Evolutionary conservation across 1,139 yeast genomes (phyloP).

Genomic region (Maudiozyma humilis): DNA sequence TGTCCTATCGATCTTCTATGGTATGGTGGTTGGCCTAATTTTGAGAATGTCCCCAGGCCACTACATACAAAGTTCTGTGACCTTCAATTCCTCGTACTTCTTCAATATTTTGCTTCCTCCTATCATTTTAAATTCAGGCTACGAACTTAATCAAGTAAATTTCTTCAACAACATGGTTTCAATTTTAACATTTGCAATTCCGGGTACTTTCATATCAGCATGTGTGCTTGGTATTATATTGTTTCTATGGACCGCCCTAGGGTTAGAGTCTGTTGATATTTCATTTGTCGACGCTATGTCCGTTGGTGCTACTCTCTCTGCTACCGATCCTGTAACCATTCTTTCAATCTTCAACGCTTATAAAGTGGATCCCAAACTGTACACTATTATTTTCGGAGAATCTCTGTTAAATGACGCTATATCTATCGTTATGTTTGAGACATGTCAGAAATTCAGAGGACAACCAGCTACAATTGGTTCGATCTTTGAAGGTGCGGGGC

Average conservation of each 20-base stretch:
- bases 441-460: slow-evolving; percentile 94
- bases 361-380: slow-evolving; percentile 93
- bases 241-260: slow-evolving; percentile 84
- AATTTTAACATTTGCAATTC: slow-evolving; percentile 89
- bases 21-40: slow-evolving; percentile 89
- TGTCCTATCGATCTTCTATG: slow-evolving; percentile 88
- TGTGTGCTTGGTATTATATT: slow-evolving; percentile 78
- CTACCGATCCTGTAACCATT: slow-evolving; percentile 97
- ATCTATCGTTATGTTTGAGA: slow-evolving; percentile 97
- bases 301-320: slow-evolving; percentile 94
- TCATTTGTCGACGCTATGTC: slow-evolving; percentile 95
- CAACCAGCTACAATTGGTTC: slow-evolving; percentile 67
- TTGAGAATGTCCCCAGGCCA: slow-evolving; percentile 92
- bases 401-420: slow-evolving; percentile 93
- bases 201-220: slow-evolving; percentile 91
- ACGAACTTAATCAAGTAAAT: slow-evolving; percentile 90
- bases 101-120: slow-evolving; percentile 94
- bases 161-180: slow-evolving; percentile 90
- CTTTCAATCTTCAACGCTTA: slow-evolving; percentile 93
- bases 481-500: slow-evolving; percentile 86
- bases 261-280: slow-evolving; percentile 77
- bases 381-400: slow-evolving; percentile 95
- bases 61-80: slow-evolving; percentile 92
- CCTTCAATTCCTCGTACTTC: slow-evolving; percentile 88
- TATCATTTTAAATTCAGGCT: slow-evolving; percentile 90